These are phyloP conservation scores for Colletotrichum truncatum DNA, from an alignment of 2,329 filamentous ascomycete genomes.

Conservation along the genomic window DNA sequence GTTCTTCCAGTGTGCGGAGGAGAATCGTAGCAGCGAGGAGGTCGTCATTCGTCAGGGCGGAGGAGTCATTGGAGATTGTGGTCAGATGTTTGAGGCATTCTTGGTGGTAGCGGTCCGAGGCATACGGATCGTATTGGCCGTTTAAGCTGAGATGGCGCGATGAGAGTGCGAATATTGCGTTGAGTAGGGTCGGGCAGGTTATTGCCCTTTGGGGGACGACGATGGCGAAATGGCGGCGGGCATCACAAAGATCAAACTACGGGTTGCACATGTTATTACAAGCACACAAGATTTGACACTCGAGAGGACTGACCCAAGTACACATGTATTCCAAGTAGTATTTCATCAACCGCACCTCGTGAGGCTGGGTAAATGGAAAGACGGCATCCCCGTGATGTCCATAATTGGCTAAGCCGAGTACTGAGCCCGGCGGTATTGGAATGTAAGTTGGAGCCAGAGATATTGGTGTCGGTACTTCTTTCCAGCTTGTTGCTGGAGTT, in stretches of 20 bases:
- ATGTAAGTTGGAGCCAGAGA: neutral
- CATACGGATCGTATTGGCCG: constrained; percentile 54
- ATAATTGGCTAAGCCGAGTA: constrained; percentile 20
- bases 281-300: neutral
- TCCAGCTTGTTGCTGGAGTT: constrained; percentile 8
- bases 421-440: neutral
- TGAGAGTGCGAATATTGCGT: constrained; percentile 63
- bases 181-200: constrained; percentile 58
- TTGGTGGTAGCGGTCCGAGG: constrained; percentile 61
- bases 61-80: constrained; percentile 51
- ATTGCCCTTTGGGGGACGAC: constrained; percentile 60
- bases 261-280: neutral
- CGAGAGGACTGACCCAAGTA: constrained; percentile 32
- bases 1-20: constrained; percentile 64
- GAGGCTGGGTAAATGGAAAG: constrained; percentile 34
- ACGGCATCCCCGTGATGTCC: constrained; percentile 17
- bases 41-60: constrained; percentile 55
- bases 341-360: constrained; percentile 37
- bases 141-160: constrained; percentile 58
- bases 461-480: constrained; percentile 9
- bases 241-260: constrained; percentile 31
- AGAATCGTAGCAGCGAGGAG: constrained; percentile 65
- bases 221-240: constrained; percentile 53
- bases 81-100: constrained; percentile 51
- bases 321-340: constrained; percentile 41